Evolutionary conservation across 2,329 filamentous ascomycete species (phyloP).

Genomic region (Pseudocercospora macadamiae): DNA sequence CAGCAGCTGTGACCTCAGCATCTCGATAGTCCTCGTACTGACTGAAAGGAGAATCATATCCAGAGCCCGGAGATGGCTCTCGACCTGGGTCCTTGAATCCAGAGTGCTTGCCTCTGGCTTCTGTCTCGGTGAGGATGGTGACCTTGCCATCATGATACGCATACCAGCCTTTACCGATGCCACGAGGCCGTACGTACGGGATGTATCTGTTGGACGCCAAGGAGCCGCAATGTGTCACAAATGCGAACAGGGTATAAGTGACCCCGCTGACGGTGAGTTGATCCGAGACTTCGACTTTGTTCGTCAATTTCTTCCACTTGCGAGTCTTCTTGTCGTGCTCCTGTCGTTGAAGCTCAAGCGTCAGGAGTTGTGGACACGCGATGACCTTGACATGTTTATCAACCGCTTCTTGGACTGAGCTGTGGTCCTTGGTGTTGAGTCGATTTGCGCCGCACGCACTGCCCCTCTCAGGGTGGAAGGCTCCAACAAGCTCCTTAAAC

Average conservation of each 20-base stretch:
- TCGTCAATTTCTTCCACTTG: constrained; percentile 60
- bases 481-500: constrained; percentile 32
- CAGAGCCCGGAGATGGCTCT: constrained; percentile 13
- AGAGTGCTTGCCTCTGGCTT: constrained; percentile 49
- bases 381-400: constrained; percentile 32
- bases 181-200: constrained; percentile 61
- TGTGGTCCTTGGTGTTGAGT: constrained; percentile 35
- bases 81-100: constrained; percentile 17
- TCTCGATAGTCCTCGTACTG: constrained; percentile 19
- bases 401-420: constrained; percentile 48
- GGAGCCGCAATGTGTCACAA: constrained; percentile 62
- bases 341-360: constrained; percentile 61
- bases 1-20: constrained; percentile 30
- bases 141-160: constrained; percentile 58
- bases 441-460: constrained; percentile 30
- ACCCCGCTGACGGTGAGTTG: constrained; percentile 52
- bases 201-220: constrained; percentile 63
- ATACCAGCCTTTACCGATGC: constrained; percentile 61
- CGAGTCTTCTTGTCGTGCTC: constrained; percentile 57
- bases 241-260: constrained; percentile 61
- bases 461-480: constrained; percentile 24
- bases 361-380: constrained; percentile 39
- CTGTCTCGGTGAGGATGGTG: constrained; percentile 58
- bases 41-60: constrained; percentile 28
- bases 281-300: constrained; percentile 61